Base-by-base conservation (phyloP, 2,329 filamentous ascomycete species). In the Arthrinium phaeospermum region DNA sequence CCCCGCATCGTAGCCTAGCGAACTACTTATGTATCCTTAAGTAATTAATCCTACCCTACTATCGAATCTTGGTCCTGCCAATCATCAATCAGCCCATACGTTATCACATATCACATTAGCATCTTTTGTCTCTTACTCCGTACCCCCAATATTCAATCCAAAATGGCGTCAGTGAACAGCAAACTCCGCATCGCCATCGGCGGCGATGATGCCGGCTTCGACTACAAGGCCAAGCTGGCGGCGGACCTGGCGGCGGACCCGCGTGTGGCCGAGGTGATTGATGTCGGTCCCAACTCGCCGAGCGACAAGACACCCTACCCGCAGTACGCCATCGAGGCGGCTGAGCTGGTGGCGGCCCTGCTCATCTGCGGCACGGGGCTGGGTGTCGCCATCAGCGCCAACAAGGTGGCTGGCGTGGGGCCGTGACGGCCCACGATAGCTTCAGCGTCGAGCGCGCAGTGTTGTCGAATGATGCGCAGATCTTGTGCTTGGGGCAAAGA, bases 401-500 rank as follows among this genome's bases (percentile, higher is more conserved):
- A 96, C 87, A 96, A 96, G 82, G 90, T 96, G 74, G 91, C 90
- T 68, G 93, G 93, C 7, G 90, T 96, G 74, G 94, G 27, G 94
- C 94, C 19, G 94, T 96, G 24, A 96, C 93, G 5, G 94, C 94
- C 1, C 94, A 96, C 81, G 94, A 96, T 80, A 91, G 90, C 75
- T 96, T 95, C 85, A 91, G 88, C 72, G 93, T 96, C 13, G 94
- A 96, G 86, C 85, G 93, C 70, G 90, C 92, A 44, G 88, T 96
- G n/a, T 83, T 95, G 78, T 94, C 91, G 83, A 96, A 96, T 82
- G 91, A 96, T 81, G 93, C 93, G 4, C 94, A 96, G 83, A 93
- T 96, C 46, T 84, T 96, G 74, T 96, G 94, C 80, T 91, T 96
- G 85, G 94, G 94, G 0, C 92, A 96, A 87, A 85, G 94, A 19